Percentiles rank a stretch among this genome's conserved stretches.
Conservation (phyloP, 2,329 filamentous ascomycete species). For the Nigrospora osmanthi region DNA sequence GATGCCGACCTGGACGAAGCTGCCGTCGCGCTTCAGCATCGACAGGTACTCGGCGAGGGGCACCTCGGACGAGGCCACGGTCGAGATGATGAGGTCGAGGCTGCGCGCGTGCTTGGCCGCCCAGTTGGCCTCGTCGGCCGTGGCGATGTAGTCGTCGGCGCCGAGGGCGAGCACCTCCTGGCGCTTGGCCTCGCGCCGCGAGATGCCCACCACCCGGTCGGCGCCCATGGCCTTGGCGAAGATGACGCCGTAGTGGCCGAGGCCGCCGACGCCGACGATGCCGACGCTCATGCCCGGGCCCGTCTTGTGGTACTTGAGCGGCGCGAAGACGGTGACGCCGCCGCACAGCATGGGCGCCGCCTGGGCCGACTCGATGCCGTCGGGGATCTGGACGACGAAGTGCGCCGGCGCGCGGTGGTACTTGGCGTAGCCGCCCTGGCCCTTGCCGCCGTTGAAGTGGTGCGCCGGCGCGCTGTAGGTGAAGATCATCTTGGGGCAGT, state of each 20-base stretch:
- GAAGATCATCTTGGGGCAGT: slow-evolving; percentile 19
- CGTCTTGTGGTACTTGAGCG: slow-evolving; percentile 48
- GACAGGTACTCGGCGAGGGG: slow-evolving; percentile 49
- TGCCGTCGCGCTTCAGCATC: slow-evolving; percentile 47
- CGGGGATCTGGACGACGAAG: slow-evolving; percentile 36
- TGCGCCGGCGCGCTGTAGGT: slow-evolving; percentile 31
- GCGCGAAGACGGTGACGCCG: slow-evolving; percentile 55
- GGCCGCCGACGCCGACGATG: slow-evolving; percentile 54
- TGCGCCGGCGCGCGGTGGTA: slow-evolving; percentile 10
- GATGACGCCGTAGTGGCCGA: slow-evolving; percentile 58
- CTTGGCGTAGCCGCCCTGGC: slow-evolving; percentile 40
- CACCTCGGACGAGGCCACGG: slow-evolving; percentile 39
- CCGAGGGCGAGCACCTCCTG: slow-evolving; percentile 43
- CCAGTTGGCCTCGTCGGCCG: slow-evolving; percentile 43
- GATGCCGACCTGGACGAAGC: slow-evolving; percentile 57
- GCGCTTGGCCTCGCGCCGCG: slow-evolving; percentile 36
- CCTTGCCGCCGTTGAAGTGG: slow-evolving; percentile 39
- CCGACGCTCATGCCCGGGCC: slow-evolving; percentile 58
- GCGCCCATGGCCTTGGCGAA: slow-evolving; percentile 56
- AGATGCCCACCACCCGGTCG: slow-evolving; percentile 46
- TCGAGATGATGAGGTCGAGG: slow-evolving; percentile 47
- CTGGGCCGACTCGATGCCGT: slow-evolving; percentile 21
- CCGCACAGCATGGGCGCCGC: slow-evolving; percentile 57
- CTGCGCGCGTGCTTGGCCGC: slow-evolving; percentile 34
- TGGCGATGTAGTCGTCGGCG: slow-evolving; percentile 25